phyloP scores from a whole-genome alignment of 176 grass and related monocot species.

The Eragrostis curvula region DNA sequence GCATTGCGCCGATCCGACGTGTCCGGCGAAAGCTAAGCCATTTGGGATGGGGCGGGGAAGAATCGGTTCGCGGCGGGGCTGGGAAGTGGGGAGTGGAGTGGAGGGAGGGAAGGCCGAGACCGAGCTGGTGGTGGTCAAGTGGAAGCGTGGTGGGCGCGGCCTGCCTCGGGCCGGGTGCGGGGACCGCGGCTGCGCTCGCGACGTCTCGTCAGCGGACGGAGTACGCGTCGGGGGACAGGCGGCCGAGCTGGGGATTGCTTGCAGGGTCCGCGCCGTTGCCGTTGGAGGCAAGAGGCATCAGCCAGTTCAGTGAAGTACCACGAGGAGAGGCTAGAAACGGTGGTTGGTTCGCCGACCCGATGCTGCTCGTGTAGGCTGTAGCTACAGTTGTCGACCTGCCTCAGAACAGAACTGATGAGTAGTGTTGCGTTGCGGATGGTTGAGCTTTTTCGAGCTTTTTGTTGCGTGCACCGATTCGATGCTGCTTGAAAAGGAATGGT shows the following conservation, averaged over 20 bases:
- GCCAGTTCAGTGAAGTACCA: no score
- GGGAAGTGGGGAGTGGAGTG: no score
- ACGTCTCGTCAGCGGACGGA: slow-evolving; percentile 25
- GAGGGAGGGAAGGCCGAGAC: no score
- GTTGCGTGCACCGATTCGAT: neutral
- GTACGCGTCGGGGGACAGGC: neutral
- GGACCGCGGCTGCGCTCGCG: slow-evolving; percentile 2
- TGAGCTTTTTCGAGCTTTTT: no score
- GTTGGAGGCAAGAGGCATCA: no score
- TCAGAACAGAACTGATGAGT: no score
- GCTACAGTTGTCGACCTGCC: neutral
- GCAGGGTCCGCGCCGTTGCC: neutral
- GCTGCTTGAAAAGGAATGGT: neutral
- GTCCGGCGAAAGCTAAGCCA: slow-evolving; percentile 19
- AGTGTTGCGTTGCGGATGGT: no score
- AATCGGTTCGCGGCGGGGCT: slow-evolving; percentile 9
- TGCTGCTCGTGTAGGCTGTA: neutral
- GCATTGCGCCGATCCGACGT: slow-evolving; percentile 49
- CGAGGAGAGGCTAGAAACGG: neutral
- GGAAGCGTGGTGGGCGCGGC: neutral
- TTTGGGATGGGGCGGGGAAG: neutral
- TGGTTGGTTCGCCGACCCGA: neutral
- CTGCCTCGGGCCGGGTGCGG: slow-evolving; percentile 27
- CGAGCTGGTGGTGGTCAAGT: neutral
- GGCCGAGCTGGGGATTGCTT: neutral